These are phyloP conservation scores for Triticum timopheevii DNA, from an alignment of 176 grass and related monocot species.

Conservation along the genomic window DNA sequence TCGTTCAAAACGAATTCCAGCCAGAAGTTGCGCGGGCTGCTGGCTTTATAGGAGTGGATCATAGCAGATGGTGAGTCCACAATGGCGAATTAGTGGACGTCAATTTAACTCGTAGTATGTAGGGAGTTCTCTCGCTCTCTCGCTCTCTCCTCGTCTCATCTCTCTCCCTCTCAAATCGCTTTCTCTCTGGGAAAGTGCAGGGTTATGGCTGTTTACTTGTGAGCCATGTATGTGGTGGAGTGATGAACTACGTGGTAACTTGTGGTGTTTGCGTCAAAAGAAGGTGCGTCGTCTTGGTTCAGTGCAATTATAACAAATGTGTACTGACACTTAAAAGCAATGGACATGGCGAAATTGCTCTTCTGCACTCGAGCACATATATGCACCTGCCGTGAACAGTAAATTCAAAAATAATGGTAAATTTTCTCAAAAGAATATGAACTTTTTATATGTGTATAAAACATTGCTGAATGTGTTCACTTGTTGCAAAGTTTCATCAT, in stretches of 20 bases:
- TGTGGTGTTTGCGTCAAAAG: not conserved
- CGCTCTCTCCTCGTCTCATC: not conserved
- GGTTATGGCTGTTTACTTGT: not conserved
- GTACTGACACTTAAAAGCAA: too few species aligned
- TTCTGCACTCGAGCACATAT: too few species aligned
- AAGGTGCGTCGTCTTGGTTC: not conserved
- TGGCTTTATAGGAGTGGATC: not conserved
- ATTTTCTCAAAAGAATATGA: too few species aligned
- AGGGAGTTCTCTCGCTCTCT: not conserved
- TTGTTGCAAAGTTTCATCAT: too few species aligned
- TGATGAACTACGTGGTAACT: constrained; percentile 47
- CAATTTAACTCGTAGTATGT: not conserved
- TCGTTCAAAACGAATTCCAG: not conserved
- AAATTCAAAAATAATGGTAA: too few species aligned
- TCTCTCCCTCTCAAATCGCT: constrained; percentile 13
- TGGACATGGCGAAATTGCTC: too few species aligned
- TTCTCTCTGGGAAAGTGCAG: constrained; percentile 24
- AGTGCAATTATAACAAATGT: too few species aligned
- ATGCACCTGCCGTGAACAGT: too few species aligned
- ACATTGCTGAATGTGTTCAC: too few species aligned
- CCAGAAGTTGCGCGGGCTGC: not conserved
- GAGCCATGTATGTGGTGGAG: constrained; percentile 35
- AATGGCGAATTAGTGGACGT: not conserved
- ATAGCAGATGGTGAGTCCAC: not conserved
- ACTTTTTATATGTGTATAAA: too few species aligned